Evolutionary conservation across 1,284 basidiomycete species (phyloP).

Genomic region (Ustilago sp.): DNA sequence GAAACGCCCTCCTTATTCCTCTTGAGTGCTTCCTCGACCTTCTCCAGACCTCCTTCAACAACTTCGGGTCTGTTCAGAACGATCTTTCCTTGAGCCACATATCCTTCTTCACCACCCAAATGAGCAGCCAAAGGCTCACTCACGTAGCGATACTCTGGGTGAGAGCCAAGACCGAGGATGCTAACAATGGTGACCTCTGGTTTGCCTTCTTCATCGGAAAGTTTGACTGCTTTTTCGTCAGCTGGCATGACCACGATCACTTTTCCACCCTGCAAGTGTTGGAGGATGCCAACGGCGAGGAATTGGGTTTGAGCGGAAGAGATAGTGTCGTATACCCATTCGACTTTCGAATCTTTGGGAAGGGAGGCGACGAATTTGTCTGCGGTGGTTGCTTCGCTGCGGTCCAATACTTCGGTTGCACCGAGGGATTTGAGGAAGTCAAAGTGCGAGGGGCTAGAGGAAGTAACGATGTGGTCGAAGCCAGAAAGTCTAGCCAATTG

Average conservation of each 20-base stretch:
- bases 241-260: conserved; percentile 37
- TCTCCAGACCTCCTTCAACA: conserved; percentile 45
- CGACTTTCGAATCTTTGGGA: conserved; percentile 7
- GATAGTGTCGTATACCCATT: conserved; percentile 55
- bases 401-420: conserved; percentile 46
- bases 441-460: conserved; percentile 39
- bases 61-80: conserved; percentile 47
- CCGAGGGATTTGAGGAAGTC: conserved; percentile 50
- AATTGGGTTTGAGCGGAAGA: conserved; percentile 39
- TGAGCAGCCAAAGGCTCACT: conserved; percentile 41
- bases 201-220: neutral
- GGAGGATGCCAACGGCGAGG: conserved; percentile 51
- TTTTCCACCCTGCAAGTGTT: conserved; percentile 29
- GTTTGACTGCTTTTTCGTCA: conserved; percentile 19
- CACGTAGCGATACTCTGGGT: conserved; percentile 31
- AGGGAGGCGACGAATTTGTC: conserved; percentile 25
- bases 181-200: conserved; percentile 10
- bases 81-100: conserved; percentile 40
- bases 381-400: conserved; percentile 26
- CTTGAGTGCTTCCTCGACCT: conserved; percentile 48
- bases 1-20: conserved; percentile 52
- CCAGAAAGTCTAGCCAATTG: conserved; percentile 57
- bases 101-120: conserved; percentile 52
- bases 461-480: conserved; percentile 55
- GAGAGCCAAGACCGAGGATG: conserved; percentile 38